Base-by-base conservation (phyloP, 768 basidiomycete genomes). In the Fomitopsis serialis region DNA sequence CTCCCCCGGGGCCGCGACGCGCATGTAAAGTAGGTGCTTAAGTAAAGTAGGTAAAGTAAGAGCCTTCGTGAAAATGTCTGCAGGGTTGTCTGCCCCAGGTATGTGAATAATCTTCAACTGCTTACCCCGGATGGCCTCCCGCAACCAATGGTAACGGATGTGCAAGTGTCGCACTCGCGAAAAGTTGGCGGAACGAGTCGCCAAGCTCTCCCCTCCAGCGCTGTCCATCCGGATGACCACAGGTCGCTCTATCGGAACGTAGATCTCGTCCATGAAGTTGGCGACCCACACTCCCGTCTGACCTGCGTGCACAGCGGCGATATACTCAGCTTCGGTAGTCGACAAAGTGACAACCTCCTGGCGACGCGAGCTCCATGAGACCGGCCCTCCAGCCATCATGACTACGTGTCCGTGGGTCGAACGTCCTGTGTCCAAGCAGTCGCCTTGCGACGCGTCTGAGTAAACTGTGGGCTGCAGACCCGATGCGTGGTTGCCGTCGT, bases 341-440 rank as follows among this genome's bases (percentile, higher is more conserved):
- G n/a, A n/a, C n/a, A n/a, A n/a, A n/a, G n/a, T n/a, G n/a, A n/a
- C n/a, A n/a, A n/a, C n/a, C n/a, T 52, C 37, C 60, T 80, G 78
- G 40, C 67, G 63, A 40, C 68, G 64, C 0, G 69, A 68, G 19
- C 59, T 62, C 76, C 78, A 79, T 4, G 65, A 58, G 2, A 78
- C 60, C 4, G 70, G 61, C 1, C 67, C 72, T 0, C 70, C 69
- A 22, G 58, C 61, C 23, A 71, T 50, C 10, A 63, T 62, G 62
- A 62, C 68, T 13, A 47, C 63, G 51, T 54, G 69, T 10, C 64
- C 70, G 37, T 48, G 70, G 8, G 61, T 61, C 21, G 63, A 29
- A 11, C 40, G 11, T 9, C 52, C 19, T 6, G 21, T 21, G 27
- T 48, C 34, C 9, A 32, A 6, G 21, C 34, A 27, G 19, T 45